Base-by-base conservation (phyloP, 2,329 filamentous ascomycete genomes). In the Huntiella savannae region DNA sequence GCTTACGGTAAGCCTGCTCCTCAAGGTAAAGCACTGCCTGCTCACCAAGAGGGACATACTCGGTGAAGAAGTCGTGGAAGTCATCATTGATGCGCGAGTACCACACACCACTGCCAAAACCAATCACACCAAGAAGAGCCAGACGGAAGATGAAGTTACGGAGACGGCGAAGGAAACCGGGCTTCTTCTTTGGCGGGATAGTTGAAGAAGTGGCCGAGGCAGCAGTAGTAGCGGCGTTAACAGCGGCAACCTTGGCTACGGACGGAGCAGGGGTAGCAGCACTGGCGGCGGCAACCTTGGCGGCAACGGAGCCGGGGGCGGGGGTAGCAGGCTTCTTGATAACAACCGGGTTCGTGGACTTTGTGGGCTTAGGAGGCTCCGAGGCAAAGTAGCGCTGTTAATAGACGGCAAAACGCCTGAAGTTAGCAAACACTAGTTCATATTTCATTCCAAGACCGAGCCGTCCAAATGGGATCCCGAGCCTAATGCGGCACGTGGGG, bases 31-130 rank as follows among this genome's bases (percentile, higher is more conserved):
- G 75, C 40, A 98, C 88, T 13, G 82, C 82, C 59, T 94, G 84
- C 65, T 98, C 91, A 56, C 87, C 91, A 54, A 82, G 94, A 16
- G 91, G 91, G 13, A 98, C 66, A 62, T 88, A 98, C 65, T 95
- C 87, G 56, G 87, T 96, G 66, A 98, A 98, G 69, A 95, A 91
- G 63, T 98, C 91, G 65, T 98, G 88, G 73, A 96, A 98, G 65
- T 85, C 94, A 68, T 98, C 91, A 58, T 81, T 93, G 62, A 91
- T 73, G 53, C 93, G 77, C 47, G 91, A 88, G 63, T 93, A 91
- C 70, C 82, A 94, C 47, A 95, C 79, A 54, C 88, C 86, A 53
- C 86, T 86, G 47, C 74, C 82, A 56, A 94, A 98, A 35, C 81
- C 78, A 39, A 92, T 63, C 4, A 76, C 75, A 19, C 82, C 77